Percentiles rank a stretch among this genome's conserved stretches.
Conservation (phyloP, 805 yeast genomes). For the Wickerhamomyces kurtzmanii region DNA sequence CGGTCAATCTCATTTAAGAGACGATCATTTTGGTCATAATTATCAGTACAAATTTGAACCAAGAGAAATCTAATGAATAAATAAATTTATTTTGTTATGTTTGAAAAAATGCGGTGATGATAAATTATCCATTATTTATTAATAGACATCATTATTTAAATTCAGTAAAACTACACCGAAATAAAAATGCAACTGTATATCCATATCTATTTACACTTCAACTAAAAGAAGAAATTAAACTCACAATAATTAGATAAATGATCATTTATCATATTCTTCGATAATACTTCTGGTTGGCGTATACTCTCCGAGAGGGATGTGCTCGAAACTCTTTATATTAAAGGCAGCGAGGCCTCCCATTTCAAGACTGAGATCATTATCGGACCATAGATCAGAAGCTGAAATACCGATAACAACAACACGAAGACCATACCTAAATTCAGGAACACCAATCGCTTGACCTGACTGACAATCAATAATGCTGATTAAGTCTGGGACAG, state of each 20-base stretch:
- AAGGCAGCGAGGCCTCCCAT: not conserved
- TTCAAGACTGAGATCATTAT: not conserved
- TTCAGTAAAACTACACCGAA: too few species aligned
- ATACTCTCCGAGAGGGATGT: not conserved
- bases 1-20: conserved; percentile 12
- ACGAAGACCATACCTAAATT: conserved; percentile 16
- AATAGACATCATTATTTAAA: too few species aligned
- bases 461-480: conserved; percentile 22
- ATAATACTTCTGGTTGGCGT: not conserved
- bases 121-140: too few species aligned
- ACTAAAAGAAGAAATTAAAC: too few species aligned
- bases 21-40: conserved; percentile 12
- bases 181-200: too few species aligned
- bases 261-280: not conserved
- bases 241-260: too few species aligned
- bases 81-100: too few species aligned
- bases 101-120: too few species aligned
- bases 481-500: conserved; percentile 32
- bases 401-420: conserved; percentile 10
- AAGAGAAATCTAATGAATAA: too few species aligned
- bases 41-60: too few species aligned
- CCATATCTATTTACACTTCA: too few species aligned
- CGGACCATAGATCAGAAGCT: conserved; percentile 1
- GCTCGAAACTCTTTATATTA: not conserved
- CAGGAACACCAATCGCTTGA: conserved; percentile 18